These are phyloP conservation scores for Didymella pomorum DNA, from an alignment of 2,329 filamentous ascomycete genomes.

Conservation along the genomic window DNA sequence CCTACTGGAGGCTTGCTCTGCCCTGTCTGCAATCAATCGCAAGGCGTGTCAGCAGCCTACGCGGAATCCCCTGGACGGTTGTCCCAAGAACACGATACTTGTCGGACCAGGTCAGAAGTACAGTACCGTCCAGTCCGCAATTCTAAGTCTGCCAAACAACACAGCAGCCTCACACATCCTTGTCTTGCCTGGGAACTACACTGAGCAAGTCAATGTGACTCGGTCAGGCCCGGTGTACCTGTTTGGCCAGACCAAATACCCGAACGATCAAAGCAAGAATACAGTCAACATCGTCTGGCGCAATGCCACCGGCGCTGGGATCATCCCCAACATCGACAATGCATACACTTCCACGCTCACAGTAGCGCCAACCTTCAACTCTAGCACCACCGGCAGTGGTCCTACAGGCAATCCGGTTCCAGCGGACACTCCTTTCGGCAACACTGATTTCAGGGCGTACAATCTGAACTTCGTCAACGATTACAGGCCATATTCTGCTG, in stretches of 20 bases:
- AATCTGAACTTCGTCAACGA: constrained; percentile 72
- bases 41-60: constrained; percentile 51
- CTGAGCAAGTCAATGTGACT: constrained; percentile 71
- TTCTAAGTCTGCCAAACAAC: constrained; percentile 57
- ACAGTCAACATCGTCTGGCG: constrained; percentile 67
- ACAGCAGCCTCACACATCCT: constrained; percentile 63
- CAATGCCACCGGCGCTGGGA: constrained; percentile 60
- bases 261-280: constrained; percentile 58
- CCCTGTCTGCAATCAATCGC: constrained; percentile 28
- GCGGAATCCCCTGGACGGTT: constrained; percentile 49
- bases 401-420: constrained; percentile 69
- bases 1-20: constrained; percentile 27
- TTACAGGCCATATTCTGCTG: constrained; percentile 61
- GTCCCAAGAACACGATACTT: constrained; percentile 46
- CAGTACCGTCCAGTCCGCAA: constrained; percentile 57
- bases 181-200: constrained; percentile 67
- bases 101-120: constrained; percentile 38
- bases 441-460: constrained; percentile 69
- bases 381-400: constrained; percentile 68
- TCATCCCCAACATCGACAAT: constrained; percentile 62
- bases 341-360: constrained; percentile 69
- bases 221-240: constrained; percentile 67
- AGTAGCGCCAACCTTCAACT: constrained; percentile 69
- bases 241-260: constrained; percentile 64
- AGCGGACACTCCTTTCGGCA: constrained; percentile 68